Evolutionary conservation across 2,329 filamentous ascomycete species (phyloP).

Genomic region (Coniochaeta sp.): DNA sequence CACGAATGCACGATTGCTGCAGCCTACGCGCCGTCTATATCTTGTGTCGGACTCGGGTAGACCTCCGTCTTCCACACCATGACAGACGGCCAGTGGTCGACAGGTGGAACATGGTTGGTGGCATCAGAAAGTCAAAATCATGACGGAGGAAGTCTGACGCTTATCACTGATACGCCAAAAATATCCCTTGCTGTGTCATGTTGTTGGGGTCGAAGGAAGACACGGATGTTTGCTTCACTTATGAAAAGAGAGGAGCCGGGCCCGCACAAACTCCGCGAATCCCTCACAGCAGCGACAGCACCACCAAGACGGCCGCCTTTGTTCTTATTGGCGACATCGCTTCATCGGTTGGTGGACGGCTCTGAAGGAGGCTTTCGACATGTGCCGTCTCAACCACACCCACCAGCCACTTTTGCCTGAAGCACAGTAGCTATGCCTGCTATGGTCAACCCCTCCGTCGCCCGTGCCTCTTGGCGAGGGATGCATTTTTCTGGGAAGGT

Average conservation of each 20-base stretch:
- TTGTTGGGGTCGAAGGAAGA: too few relatives aligned
- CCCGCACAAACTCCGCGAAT: neutral
- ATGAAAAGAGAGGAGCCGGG: neutral
- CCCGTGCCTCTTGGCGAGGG: neutral
- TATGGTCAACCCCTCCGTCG: neutral
- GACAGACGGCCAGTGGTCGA: neutral
- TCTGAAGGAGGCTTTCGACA: neutral
- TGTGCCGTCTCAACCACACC: neutral
- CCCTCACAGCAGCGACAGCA: neutral
- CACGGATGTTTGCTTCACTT: neutral
- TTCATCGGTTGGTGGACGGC: neutral
- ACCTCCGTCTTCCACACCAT: too few relatives aligned
- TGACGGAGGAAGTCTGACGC: neutral
- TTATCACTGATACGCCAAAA: neutral
- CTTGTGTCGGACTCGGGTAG: too few relatives aligned
- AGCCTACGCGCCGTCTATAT: too few relatives aligned
- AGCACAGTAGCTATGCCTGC: too few relatives aligned
- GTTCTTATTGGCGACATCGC: neutral
- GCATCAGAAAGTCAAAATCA: neutral
- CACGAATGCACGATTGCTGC: too few relatives aligned
- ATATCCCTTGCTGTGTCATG: slow-evolving; percentile 1
- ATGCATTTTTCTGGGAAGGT: neutral
- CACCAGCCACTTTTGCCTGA: neutral
- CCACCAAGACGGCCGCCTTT: neutral
- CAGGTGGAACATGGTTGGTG: neutral